These are phyloP conservation scores for Chaetomium cochliodes DNA, from an alignment of 495 filamentous ascomycete species.

Conservation along the genomic window DNA sequence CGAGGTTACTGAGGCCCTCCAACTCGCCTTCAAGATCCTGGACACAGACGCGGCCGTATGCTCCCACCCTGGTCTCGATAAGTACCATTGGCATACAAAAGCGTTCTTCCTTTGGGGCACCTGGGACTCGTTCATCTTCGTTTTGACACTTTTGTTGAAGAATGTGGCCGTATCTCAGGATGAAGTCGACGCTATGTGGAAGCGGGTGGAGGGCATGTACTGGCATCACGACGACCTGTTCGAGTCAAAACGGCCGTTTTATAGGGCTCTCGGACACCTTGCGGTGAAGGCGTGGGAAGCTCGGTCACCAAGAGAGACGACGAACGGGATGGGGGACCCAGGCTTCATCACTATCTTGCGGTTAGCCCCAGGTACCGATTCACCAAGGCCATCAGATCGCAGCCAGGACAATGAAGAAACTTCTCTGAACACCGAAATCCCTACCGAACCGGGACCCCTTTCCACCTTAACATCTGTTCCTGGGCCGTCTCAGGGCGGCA, in stretches of 20 bases:
- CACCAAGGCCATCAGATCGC: not conserved
- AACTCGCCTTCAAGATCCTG: slow-evolving; percentile 23
- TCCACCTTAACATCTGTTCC: not conserved
- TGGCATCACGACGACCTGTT: slow-evolving; percentile 16
- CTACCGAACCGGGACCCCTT: not conserved
- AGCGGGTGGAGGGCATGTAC: slow-evolving; percentile 18
- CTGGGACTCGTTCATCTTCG: not conserved
- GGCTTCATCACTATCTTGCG: not conserved
- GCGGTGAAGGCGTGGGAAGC: not conserved
- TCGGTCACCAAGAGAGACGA: not conserved
- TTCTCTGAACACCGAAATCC: not conserved
- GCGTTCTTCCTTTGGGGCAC: slow-evolving; percentile 14
- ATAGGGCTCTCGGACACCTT: not conserved
- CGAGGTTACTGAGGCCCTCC: not conserved
- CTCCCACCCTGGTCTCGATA: not conserved
- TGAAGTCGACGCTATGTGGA: slow-evolving; percentile 17
- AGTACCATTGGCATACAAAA: slow-evolving; percentile 20
- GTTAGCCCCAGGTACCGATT: not conserved
- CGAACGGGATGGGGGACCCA: not conserved
- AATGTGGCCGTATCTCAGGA: not conserved
- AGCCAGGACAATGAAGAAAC: not conserved
- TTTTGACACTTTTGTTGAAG: not conserved
- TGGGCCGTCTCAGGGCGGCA: not conserved
- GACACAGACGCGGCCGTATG: slow-evolving; percentile 22
- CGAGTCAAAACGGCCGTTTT: slow-evolving; percentile 10